Evolutionary conservation across 345 rosid species (phyloP).

Genomic region (Erucastrum elatum): DNA sequence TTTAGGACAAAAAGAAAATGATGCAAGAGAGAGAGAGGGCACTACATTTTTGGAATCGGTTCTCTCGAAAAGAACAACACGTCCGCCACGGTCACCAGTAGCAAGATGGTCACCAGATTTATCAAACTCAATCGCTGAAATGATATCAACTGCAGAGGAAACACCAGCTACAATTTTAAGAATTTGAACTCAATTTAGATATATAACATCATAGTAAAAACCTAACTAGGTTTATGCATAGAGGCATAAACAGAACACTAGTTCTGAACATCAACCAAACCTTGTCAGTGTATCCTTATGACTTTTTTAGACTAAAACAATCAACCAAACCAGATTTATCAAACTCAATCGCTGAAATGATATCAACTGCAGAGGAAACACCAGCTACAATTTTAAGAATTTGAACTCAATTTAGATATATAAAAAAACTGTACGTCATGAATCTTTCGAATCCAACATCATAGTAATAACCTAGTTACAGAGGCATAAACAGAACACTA

Average conservation of each 20-base stretch:
- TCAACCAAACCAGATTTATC: slow-evolving; percentile 44
- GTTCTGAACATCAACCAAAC: too few species aligned
- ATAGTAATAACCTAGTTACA: too few species aligned
- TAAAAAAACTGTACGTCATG: too few species aligned
- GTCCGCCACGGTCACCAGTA: slow-evolving; percentile 43
- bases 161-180: background rate
- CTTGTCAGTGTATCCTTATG: too few species aligned
- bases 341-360: slow-evolving; percentile 53
- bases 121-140: slow-evolving; percentile 55
- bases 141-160: slow-evolving; percentile 43
- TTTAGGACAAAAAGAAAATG: background rate
- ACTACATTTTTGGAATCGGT: slow-evolving; percentile 19
- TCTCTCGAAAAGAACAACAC: slow-evolving; percentile 40
- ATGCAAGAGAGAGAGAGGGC: background rate
- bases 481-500: too few species aligned
- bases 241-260: too few species aligned
- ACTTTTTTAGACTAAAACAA: too few species aligned
- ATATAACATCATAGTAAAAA: too few species aligned
- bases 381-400: background rate
- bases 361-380: slow-evolving; percentile 38
- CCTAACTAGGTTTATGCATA: too few species aligned
- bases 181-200: background rate
- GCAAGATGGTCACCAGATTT: slow-evolving; percentile 53
- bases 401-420: background rate
- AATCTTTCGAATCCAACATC: too few species aligned